phyloP scores from a whole-genome alignment of 768 basidiomycete genomes.

The Lactifluus hygrophoroides region DNA sequence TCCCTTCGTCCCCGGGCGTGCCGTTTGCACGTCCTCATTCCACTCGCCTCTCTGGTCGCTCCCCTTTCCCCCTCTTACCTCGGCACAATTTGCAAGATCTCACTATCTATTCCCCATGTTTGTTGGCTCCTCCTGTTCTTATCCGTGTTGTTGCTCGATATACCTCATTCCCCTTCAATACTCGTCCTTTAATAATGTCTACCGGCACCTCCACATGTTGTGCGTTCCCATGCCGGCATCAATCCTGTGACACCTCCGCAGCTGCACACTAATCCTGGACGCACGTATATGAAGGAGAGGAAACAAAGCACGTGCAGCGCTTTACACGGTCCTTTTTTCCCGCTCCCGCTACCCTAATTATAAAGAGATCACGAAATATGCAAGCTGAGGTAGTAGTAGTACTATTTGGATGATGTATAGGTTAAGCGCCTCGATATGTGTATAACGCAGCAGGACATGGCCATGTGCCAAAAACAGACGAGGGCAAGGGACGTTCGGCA shows the following conservation, averaged over 20 bases:
- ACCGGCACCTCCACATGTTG: neutral
- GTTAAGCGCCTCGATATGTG: slow-evolving; percentile 6
- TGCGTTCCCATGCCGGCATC: neutral
- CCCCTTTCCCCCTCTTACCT: neutral
- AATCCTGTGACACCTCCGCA: slow-evolving; percentile 11
- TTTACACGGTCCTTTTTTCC: neutral
- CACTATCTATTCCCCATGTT: slow-evolving; percentile 2
- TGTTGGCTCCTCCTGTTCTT: neutral
- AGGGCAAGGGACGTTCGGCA: neutral
- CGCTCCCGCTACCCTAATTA: neutral
- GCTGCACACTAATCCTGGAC: slow-evolving; percentile 1
- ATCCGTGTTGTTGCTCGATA: slow-evolving; percentile 13
- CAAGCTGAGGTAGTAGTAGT: slow-evolving; percentile 1
- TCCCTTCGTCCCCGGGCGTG: too few species aligned
- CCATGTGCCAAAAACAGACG: neutral
- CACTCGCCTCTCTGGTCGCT: too few species aligned
- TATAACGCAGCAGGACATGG: slow-evolving; percentile 1
- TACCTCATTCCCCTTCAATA: slow-evolving; percentile 10
- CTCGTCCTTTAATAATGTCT: slow-evolving; percentile 5
- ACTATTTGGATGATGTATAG: slow-evolving; percentile 7
- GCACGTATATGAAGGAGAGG: neutral
- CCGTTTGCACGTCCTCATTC: too few species aligned
- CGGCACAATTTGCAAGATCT: neutral
- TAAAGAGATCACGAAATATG: neutral
- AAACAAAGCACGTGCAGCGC: neutral